A percentile compares a stretch with the other conserved stretches of the same genome.
Conservation (phyloP, 2,329 filamentous ascomycete genomes). For the Diaporthe amygdali region DNA sequence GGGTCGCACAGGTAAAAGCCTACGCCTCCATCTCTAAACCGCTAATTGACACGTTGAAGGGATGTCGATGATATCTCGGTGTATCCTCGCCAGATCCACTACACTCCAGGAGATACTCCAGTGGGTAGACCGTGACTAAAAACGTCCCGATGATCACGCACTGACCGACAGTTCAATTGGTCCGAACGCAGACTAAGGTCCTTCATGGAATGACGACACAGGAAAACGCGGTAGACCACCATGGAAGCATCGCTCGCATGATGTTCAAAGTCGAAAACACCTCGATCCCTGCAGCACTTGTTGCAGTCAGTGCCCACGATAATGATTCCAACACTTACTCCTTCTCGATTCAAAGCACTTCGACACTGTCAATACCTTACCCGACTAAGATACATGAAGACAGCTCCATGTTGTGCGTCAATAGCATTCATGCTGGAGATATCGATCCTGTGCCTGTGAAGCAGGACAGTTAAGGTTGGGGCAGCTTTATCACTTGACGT, state of each 20-base stretch:
- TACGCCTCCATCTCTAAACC: not conserved
- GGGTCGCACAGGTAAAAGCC: not conserved
- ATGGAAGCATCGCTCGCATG: too few relatives aligned
- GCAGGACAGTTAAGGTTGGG: too few relatives aligned
- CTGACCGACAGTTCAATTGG: not conserved
- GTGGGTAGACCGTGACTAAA: not conserved
- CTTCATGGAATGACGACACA: too few relatives aligned
- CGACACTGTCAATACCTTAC: not conserved
- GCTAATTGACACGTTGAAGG: not conserved
- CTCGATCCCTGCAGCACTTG: too few relatives aligned
- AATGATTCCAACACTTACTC: not conserved
- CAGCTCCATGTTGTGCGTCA: not conserved
- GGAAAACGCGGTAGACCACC: not conserved
- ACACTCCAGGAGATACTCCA: too few relatives aligned
- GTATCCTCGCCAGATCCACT: too few relatives aligned
- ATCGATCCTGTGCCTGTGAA: not conserved
- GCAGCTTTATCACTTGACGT: not conserved
- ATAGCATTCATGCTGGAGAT: not conserved
- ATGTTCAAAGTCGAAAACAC: not conserved
- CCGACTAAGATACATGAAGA: not conserved
- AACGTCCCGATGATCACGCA: not conserved
- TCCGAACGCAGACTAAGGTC: too few relatives aligned
- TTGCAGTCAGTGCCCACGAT: not conserved
- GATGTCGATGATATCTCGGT: not conserved
- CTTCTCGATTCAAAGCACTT: not conserved